Base-by-base conservation (phyloP, 2,329 filamentous ascomycete species). In the Trichoderma simmonsii region DNA sequence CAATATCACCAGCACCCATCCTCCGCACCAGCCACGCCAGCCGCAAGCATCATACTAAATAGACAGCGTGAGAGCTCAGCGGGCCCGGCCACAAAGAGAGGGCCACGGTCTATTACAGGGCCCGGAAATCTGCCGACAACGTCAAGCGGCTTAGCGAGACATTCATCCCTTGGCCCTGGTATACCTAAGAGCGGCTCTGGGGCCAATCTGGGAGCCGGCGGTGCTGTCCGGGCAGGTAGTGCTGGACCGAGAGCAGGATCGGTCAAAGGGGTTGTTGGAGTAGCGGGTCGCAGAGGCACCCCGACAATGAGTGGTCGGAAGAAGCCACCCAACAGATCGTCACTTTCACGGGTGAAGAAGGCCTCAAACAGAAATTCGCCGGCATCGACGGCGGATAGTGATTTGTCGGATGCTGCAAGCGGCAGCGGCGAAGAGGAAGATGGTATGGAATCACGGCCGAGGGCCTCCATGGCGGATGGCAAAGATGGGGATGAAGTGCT, bases 361-460 rank as follows among this genome's bases (percentile, higher is more conserved):
- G 87, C 81, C 18, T 82, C 82, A 57, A 84, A 83, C 60, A 88
- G 89, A 78, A 89, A 88, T 74, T 91, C 89, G 2, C 88, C 89
- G 3, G 88, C 88, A 5, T 90, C 89, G 4, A 88, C 87, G 6
- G 88, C 86, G 65, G 89, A 91, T 73, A 90, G 88, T 76, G 89
- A 91, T 77, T 83, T 91, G 54, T 91, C 89, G 0, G 89, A 91
- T 67, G 89, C 88, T 8, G 88, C 88, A 59, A 87, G 88, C 62
- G 82, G 83, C 67, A 86, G 87, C 76, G 84, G 84, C 65, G 83
- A 87, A 64, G 85, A 89, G 61, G 85, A 86, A 68, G 84, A 88
- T 63, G 79, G 74, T 18, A 75, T 68, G n/a, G 79, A 80, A 51
- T 74, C 77, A 71, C 77, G 78, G 71, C 78, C 80, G 32, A 78